Conservation (phyloP, 352 stramenopile species). For the Globisporangium irregulare region DNA sequence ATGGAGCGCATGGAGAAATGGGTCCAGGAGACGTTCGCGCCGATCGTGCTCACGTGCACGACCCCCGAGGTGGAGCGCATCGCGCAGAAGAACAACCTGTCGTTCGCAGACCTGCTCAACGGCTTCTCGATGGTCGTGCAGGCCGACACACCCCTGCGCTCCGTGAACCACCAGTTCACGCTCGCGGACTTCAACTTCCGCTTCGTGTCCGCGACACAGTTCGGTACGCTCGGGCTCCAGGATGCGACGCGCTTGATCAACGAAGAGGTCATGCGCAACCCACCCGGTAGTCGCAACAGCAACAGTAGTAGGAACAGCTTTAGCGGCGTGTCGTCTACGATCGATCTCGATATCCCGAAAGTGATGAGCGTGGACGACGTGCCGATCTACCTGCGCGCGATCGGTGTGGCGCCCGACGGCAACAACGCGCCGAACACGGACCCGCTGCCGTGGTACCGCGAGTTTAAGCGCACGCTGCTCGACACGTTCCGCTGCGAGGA, state of each 20-base stretch:
- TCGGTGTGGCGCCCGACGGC: constrained; percentile 38
- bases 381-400: constrained; percentile 54
- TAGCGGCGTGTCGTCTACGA: constrained; percentile 22
- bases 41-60: constrained; percentile 75
- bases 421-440: constrained; percentile 36
- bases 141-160: constrained; percentile 70
- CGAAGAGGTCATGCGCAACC: constrained; percentile 53
- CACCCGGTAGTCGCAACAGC: constrained; percentile 17
- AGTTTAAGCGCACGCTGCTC: constrained; percentile 76
- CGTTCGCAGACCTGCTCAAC: constrained; percentile 70
- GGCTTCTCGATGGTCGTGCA: constrained; percentile 60
- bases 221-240: constrained; percentile 37
- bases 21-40: constrained; percentile 76
- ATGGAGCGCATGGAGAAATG: constrained; percentile 69
- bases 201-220: constrained; percentile 59
- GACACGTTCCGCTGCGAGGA: constrained; percentile 85
- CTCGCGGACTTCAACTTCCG: constrained; percentile 74
- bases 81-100: constrained; percentile 80
- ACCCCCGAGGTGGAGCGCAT: constrained; percentile 78
- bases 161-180: constrained; percentile 63
- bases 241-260: constrained; percentile 65
- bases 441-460: constrained; percentile 71
- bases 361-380: constrained; percentile 64
- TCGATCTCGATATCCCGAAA: constrained; percentile 64
- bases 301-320: constrained; percentile 1